Evolutionary conservation across 176 grass and related monocot species (phyloP).

Genomic region (Hordeum marinum): DNA sequence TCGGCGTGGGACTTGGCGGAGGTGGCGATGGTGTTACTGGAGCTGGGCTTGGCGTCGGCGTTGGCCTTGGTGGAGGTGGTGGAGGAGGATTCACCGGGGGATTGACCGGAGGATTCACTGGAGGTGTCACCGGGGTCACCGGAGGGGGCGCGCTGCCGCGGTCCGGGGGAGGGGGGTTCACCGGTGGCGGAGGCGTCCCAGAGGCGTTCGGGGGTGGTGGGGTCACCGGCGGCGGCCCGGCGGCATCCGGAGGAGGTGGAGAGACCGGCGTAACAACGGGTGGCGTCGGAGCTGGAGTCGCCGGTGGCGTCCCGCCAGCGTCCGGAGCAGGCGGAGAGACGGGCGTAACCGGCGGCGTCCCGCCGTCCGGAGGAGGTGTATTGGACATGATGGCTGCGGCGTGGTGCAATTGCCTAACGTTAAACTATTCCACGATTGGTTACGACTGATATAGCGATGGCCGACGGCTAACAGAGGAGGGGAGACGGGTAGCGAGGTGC

Average conservation of each 20-base stretch:
- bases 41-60: not conserved
- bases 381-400: not conserved
- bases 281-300: not conserved
- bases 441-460: not conserved
- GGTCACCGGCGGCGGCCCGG: not conserved
- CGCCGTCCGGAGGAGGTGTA: not conserved
- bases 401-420: not conserved
- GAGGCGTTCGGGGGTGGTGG: not conserved
- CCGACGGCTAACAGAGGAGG: not conserved
- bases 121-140: not conserved
- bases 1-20: not conserved
- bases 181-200: not conserved
- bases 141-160: not conserved
- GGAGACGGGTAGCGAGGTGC: not conserved
- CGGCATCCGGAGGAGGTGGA: not conserved
- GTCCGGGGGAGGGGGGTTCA: not conserved
- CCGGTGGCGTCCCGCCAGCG: not conserved
- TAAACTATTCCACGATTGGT: not conserved
- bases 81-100: not conserved
- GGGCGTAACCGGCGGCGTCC: not conserved
- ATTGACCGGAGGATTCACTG: not conserved
- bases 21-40: not conserved
- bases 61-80: not conserved
- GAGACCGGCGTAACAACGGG: not conserved
- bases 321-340: not conserved